Evolutionary conservation across 805 yeast species (phyloP).

Genomic region (Candida morakotiae): DNA sequence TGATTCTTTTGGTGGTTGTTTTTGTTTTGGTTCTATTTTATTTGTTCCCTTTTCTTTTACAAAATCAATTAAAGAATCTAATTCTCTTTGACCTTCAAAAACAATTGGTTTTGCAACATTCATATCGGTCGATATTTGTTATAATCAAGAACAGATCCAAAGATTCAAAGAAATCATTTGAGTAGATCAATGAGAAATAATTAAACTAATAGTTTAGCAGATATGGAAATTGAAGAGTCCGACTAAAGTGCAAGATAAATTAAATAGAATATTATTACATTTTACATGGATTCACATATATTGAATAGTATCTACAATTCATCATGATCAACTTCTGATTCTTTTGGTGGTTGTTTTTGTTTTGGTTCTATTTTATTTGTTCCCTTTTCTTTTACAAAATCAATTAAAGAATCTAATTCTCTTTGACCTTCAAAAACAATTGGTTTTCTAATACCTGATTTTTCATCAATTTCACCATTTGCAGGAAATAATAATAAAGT

Average conservation of each 20-base stretch:
- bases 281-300: too few relatives aligned
- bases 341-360: constrained; percentile 12
- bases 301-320: constrained; percentile 32
- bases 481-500: constrained; percentile 90
- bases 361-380: constrained; percentile 60
- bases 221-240: too few relatives aligned
- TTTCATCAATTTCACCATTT: constrained; percentile 38
- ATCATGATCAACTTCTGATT: constrained; percentile 28
- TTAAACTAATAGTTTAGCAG: too few relatives aligned
- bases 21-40: constrained; percentile 49
- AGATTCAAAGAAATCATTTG: too few relatives aligned
- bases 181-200: too few relatives aligned
- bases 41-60: constrained; percentile 64
- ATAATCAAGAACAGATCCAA: too few relatives aligned
- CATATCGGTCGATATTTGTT: too few relatives aligned
- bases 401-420: constrained; percentile 64
- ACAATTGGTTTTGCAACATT: constrained; percentile 55
- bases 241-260: too few relatives aligned
- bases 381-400: constrained; percentile 70
- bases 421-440: constrained; percentile 67
- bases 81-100: constrained; percentile 68
- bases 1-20: constrained; percentile 12
- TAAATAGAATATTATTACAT: too few relatives aligned
- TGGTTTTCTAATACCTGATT: constrained; percentile 46
- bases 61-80: constrained; percentile 67